Conservation (phyloP, 352 stramenopile genomes). For the Lagenidium sp. region DNA sequence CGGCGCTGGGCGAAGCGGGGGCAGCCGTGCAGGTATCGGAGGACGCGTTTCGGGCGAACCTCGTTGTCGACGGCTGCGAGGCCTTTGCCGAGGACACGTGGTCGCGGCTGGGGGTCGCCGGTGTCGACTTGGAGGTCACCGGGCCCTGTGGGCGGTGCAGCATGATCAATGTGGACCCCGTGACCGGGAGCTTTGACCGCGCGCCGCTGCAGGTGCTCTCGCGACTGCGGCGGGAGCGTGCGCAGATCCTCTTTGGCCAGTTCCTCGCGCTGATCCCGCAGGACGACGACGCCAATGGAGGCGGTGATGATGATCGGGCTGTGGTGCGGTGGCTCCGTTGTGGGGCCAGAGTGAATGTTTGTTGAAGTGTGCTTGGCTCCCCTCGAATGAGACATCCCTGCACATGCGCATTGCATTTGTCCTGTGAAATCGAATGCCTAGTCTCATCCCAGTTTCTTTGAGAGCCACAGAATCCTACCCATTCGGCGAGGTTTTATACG, state of each 20-base stretch:
- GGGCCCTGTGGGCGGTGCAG: constrained; percentile 69
- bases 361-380: not conserved
- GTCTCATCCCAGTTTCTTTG: too few relatives aligned
- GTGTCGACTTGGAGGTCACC: constrained; percentile 37
- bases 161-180: constrained; percentile 80
- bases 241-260: constrained; percentile 79
- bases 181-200: constrained; percentile 39
- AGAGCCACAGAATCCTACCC: too few relatives aligned
- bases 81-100: constrained; percentile 75
- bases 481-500: not conserved
- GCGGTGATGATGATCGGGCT: not conserved
- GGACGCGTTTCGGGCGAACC: constrained; percentile 64
- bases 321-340: not conserved
- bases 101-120: constrained; percentile 30
- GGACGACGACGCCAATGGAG: not conserved
- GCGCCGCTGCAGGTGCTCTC: constrained; percentile 66
- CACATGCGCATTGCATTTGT: too few relatives aligned
- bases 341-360: not conserved
- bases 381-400: too few relatives aligned
- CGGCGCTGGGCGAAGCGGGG: constrained; percentile 19
- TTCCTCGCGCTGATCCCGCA: constrained; percentile 16
- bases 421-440: too few relatives aligned
- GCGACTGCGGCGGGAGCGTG: constrained; percentile 58
- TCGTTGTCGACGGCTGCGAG: constrained; percentile 56
- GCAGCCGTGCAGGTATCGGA: constrained; percentile 29